Evolutionary conservation across 257 asterid genomes (phyloP).

Genomic region (Lantana camara): DNA sequence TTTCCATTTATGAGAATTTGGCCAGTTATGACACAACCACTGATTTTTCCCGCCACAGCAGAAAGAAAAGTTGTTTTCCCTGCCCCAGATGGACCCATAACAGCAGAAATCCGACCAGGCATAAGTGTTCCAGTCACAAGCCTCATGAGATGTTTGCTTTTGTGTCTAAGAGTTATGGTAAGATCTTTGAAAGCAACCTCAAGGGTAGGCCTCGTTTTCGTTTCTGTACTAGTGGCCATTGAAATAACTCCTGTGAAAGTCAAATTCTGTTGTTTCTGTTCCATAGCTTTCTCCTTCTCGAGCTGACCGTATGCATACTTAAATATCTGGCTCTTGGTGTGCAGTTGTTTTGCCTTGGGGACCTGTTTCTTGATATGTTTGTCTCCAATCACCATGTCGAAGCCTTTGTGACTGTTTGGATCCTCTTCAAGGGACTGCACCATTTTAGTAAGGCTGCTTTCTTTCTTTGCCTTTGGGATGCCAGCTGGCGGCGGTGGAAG

Average conservation of each 20-base stretch:
- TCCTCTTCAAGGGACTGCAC: slow-evolving; percentile 61
- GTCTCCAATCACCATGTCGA: slow-evolving; percentile 69
- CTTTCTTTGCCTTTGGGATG: slow-evolving; percentile 38
- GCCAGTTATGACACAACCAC: slow-evolving; percentile 73
- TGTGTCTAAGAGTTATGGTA: slow-evolving; percentile 72
- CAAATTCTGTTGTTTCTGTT: slow-evolving; percentile 69
- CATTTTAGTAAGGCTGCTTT: slow-evolving; percentile 66
- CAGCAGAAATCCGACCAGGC: slow-evolving; percentile 91
- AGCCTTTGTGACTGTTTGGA: slow-evolving; percentile 58
- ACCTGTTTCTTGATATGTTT: slow-evolving; percentile 69
- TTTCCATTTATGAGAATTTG: slow-evolving; percentile 81
- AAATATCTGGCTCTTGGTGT: slow-evolving; percentile 88
- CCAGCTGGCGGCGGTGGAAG: slow-evolving; percentile 29
- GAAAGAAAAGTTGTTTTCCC: slow-evolving; percentile 96
- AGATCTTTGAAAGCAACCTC: slow-evolving; percentile 89
- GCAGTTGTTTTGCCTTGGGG: slow-evolving; percentile 61
- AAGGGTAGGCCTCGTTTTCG: slow-evolving; percentile 68
- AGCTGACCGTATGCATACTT: slow-evolving; percentile 93
- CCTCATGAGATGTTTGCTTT: slow-evolving; percentile 87
- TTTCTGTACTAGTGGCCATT: slow-evolving; percentile 80
- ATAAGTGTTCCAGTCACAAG: slow-evolving; percentile 72
- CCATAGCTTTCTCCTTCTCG: slow-evolving; percentile 96
- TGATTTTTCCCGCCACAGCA: slow-evolving; percentile 78
- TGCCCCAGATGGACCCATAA: slow-evolving; percentile 99
- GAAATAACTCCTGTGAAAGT: slow-evolving; percentile 87